Base-by-base conservation (phyloP, 2,329 filamentous ascomycete species). In the Alternaria longipes region DNA sequence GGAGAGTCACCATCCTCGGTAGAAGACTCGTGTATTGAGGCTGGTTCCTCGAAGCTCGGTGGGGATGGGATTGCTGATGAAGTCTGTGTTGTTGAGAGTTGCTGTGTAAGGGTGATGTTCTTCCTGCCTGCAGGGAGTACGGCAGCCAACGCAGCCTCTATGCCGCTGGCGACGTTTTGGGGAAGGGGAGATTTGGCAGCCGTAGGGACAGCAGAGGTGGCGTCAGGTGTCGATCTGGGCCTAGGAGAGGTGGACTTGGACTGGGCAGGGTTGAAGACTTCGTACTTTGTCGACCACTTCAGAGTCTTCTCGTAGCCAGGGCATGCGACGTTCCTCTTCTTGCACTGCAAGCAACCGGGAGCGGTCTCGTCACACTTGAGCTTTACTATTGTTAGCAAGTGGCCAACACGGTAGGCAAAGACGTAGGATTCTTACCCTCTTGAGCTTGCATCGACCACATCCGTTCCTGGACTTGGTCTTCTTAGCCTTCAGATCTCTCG, bases 281-380 rank as follows among this genome's bases (percentile, higher is more conserved):
- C 81, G 68, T 84, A 82, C 64, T 84, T 84, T 47, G 79, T 81
- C 9, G 80, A 82, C 82, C 82, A 84, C 52, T 81, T 81, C 45
- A 84, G 67, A 51, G 78, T 79, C 69, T 82, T 81, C 65, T 79
- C 78, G 52, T 83, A 84, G 6, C 82, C 82, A 32, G 82, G 82
- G 61, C 82, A 84, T 26, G 74, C 61, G n/a, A 79, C 74, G 32
- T 79, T 79, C 28, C 79, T 76, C 54, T 78, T 80, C 51, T 75
- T 74, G 68, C 82, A 84, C 58, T 82, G 81, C 32, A 78, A 69
- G 64, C 82, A 84, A 8, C 71, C 69, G 16, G 79, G 79, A 24
- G 78, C 76, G 12, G 78, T 79, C 63, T 82, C 81, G 56, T 82
- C 81, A 55, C 81, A 83, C 70, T 82, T 82, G 59, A 80, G 70